Base-by-base conservation (phyloP, 163 green algal genomes). In the Volvox carteri region DNA sequence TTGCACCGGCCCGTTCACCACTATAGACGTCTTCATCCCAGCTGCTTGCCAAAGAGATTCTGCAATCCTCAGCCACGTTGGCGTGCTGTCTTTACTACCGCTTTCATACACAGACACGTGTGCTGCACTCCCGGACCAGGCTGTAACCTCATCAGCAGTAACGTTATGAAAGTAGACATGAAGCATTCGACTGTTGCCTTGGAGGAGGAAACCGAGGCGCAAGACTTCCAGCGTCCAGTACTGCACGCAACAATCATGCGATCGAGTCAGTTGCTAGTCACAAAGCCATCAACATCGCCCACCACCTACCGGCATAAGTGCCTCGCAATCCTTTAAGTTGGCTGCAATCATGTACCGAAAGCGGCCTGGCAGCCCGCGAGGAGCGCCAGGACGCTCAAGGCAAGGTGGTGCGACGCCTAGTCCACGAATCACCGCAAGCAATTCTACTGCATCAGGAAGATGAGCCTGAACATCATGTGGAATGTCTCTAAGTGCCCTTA, bases 211-310 rank as follows among this genome's bases (percentile, higher is more conserved):
- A 4, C 75, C 35, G 1, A 84, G 48, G 30, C 75, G 75, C n/a
- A 84, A 35, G 18, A 84, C 75, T 50, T 84, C 75, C 48, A 84
- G n/a, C 23, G 60, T 84, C 75, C 75, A 84, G 33, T 70, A 84
- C 75, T 84, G 50, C 75, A 25, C 19, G 73, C n/a, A 62, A 62
- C 73, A 65, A 65, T 42, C 37, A 50, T 18, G 50, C 28, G n/a
- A 70, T 35, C 30, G 75, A 42, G 12, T 33, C 16, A 84, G 73
- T 65, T 2, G 42, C 28, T 8, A 5, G 73, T 44, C 37, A 44
- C n/a, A 30, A 16, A 1, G 11, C 12, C 28, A 44, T 12, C 16
- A 52, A 21, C 3, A 23, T 12, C 12, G 25, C 28, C 11, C n/a
- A 11, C 35, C 23, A 28, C 75, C 75, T 84, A 84, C 75, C 75